Conservation (phyloP, 805 yeast genomes). For the Starmerella vitae region DNA sequence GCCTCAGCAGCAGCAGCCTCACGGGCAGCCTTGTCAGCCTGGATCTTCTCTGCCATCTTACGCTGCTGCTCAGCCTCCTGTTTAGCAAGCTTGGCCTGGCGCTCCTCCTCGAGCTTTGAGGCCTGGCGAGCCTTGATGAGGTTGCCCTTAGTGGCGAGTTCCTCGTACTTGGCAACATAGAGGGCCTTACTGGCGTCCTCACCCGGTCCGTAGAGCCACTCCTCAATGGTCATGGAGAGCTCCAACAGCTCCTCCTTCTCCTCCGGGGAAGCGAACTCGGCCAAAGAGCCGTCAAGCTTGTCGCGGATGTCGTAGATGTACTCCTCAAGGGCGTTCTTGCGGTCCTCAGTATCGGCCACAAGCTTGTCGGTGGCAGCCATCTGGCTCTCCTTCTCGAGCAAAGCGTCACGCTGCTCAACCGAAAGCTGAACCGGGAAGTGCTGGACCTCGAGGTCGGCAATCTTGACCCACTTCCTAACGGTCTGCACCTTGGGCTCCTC, state of each 20-base stretch:
- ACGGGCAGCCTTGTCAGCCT: slow-evolving; percentile 58
- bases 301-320: slow-evolving; percentile 96
- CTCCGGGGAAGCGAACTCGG: slow-evolving; percentile 74
- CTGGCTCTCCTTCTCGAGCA: slow-evolving; percentile 71
- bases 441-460: slow-evolving; percentile 55
- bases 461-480: slow-evolving; percentile 89
- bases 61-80: slow-evolving; percentile 77
- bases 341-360: slow-evolving; percentile 97
- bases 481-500: slow-evolving; percentile 61
- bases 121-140: slow-evolving; percentile 88
- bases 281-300: slow-evolving; percentile 83
- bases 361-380: slow-evolving; percentile 84
- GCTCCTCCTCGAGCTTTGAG: slow-evolving; percentile 89
- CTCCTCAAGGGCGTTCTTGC: slow-evolving; percentile 96
- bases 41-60: slow-evolving; percentile 69
- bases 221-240: slow-evolving; percentile 76
- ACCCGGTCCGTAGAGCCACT: slow-evolving; percentile 97
- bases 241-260: slow-evolving; percentile 71
- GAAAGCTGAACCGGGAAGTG: slow-evolving; percentile 44
- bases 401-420: slow-evolving; percentile 46
- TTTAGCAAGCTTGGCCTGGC: slow-evolving; percentile 73
- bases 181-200: slow-evolving; percentile 92
- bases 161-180: slow-evolving; percentile 96
- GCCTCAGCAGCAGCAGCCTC: slow-evolving; percentile 29
- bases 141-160: slow-evolving; percentile 88